phyloP scores from a whole-genome alignment of 208 protist species.

The Trypanosoma vivax region DNA sequence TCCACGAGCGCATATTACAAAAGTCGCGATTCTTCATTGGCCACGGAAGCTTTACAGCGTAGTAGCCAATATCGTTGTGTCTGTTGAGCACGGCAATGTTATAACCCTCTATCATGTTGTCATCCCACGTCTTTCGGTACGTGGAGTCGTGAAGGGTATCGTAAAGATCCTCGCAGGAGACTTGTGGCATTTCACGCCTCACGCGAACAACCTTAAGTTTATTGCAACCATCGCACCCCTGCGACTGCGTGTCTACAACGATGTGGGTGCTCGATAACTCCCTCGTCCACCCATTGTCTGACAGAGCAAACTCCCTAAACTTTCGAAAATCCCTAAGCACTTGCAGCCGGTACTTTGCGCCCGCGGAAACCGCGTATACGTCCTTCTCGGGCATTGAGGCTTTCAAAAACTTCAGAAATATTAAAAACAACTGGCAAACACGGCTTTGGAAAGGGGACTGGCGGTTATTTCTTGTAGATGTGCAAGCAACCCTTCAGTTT shows the following conservation, averaged over 20 bases:
- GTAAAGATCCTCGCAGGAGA: slow-evolving; percentile 69
- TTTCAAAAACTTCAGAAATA: no score
- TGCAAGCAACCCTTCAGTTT: background rate
- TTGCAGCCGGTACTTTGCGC: slow-evolving; percentile 49
- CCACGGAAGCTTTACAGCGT: slow-evolving; percentile 82
- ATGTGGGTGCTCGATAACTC: slow-evolving; percentile 43
- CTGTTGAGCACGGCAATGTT: slow-evolving; percentile 75
- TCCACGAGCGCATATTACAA: slow-evolving; percentile 90
- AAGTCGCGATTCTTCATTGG: slow-evolving; percentile 86
- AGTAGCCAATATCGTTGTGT: slow-evolving; percentile 90
- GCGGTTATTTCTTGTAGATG: background rate
- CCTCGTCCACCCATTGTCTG: slow-evolving; percentile 32
- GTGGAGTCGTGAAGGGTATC: slow-evolving; percentile 81
- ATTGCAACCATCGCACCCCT: slow-evolving; percentile 32
- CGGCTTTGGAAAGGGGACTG: background rate
- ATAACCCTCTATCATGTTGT: slow-evolving; percentile 80
- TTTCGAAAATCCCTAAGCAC: slow-evolving; percentile 56
- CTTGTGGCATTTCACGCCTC: slow-evolving; percentile 48
- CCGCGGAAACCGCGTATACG: slow-evolving; percentile 41
- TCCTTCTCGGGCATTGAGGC: slow-evolving; percentile 1
- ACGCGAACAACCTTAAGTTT: slow-evolving; percentile 76
- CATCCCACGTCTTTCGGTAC: slow-evolving; percentile 82
- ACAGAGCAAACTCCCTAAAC: slow-evolving; percentile 53
- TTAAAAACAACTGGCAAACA: background rate
- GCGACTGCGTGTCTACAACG: slow-evolving; percentile 54